phyloP scores from a whole-genome alignment of 768 basidiomycete species.

The Boletus rufocinnamomeus region DNA sequence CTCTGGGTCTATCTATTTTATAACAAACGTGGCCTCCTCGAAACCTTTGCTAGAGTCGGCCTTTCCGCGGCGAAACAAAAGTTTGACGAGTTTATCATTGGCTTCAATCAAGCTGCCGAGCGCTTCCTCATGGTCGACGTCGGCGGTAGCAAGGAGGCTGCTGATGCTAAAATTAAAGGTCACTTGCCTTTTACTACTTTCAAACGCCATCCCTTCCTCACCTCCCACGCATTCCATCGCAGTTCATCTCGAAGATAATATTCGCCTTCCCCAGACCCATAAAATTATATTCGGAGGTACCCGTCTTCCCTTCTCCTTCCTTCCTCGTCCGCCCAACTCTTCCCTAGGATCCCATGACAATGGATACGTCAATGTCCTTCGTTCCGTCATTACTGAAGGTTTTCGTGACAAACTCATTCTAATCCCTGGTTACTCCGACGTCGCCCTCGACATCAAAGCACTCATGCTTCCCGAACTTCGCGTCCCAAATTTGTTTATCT shows the following conservation, averaged over 20 bases:
- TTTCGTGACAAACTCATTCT: slow-evolving; percentile 65
- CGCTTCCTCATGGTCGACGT: slow-evolving; percentile 72
- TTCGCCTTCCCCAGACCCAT: slow-evolving; percentile 59
- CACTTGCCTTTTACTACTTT: neutral
- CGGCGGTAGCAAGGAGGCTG: slow-evolving; percentile 70
- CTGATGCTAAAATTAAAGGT: slow-evolving; percentile 79
- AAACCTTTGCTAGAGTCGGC: slow-evolving; percentile 44
- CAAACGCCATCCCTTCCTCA: slow-evolving; percentile 8
- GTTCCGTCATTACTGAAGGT: slow-evolving; percentile 65
- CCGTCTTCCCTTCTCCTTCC: slow-evolving; percentile 8
- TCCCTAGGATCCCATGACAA: slow-evolving; percentile 67
- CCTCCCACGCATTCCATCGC: neutral
- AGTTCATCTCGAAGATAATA: slow-evolving; percentile 45
- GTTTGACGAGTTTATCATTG: slow-evolving; percentile 66
- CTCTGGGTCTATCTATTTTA: slow-evolving; percentile 65
- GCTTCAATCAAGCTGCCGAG: slow-evolving; percentile 70
- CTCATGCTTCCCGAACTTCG: slow-evolving; percentile 55
- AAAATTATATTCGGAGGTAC: slow-evolving; percentile 70
- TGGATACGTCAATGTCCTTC: slow-evolving; percentile 65
- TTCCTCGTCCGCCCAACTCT: slow-evolving; percentile 2
- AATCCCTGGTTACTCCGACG: slow-evolving; percentile 61
- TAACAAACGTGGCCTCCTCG: slow-evolving; percentile 60
- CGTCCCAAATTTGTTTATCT: slow-evolving; percentile 61
- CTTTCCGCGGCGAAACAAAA: slow-evolving; percentile 38
- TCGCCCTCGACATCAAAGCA: slow-evolving; percentile 59